Conservation (phyloP, 768 basidiomycete genomes). For the Antrodiella citrinella region DNA sequence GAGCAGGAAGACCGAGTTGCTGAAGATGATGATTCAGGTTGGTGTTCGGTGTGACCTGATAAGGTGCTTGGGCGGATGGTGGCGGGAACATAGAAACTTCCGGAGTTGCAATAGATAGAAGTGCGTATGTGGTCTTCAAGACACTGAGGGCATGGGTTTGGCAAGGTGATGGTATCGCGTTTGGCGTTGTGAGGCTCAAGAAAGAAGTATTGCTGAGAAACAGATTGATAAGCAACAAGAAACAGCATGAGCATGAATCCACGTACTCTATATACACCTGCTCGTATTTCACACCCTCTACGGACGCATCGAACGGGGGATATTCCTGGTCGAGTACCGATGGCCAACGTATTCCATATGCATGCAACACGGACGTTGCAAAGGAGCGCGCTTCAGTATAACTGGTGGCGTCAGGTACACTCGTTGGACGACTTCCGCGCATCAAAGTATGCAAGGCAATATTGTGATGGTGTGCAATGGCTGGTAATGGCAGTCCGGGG, state of each 20-base stretch:
- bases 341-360: slow-evolving; percentile 35
- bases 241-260: neutral
- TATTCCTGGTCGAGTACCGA: slow-evolving; percentile 30
- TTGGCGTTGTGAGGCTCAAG: slow-evolving; percentile 40
- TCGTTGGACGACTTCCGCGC: slow-evolving; percentile 2
- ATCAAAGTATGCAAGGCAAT: slow-evolving; percentile 17
- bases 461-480: slow-evolving; percentile 20
- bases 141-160: slow-evolving; percentile 62
- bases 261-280: slow-evolving; percentile 23
- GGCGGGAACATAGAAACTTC: slow-evolving; percentile 18
- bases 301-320: slow-evolving; percentile 18
- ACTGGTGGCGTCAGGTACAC: slow-evolving; percentile 11
- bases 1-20: slow-evolving; percentile 52
- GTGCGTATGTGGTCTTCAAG: slow-evolving; percentile 48
- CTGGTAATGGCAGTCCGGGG: slow-evolving; percentile 7
- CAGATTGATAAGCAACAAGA: slow-evolving; percentile 12
- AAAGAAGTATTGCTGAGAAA: slow-evolving; percentile 42
- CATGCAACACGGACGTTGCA: slow-evolving; percentile 23
- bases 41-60: slow-evolving; percentile 7
- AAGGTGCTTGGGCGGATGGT: slow-evolving; percentile 28
- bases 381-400: slow-evolving; percentile 7
- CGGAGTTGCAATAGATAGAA: slow-evolving; percentile 28
- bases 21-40: slow-evolving; percentile 56
- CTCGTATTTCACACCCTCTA: slow-evolving; percentile 27
- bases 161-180: slow-evolving; percentile 41